phyloP scores from a whole-genome alignment of 495 filamentous ascomycete genomes.

The Cairneyella variabilis region DNA sequence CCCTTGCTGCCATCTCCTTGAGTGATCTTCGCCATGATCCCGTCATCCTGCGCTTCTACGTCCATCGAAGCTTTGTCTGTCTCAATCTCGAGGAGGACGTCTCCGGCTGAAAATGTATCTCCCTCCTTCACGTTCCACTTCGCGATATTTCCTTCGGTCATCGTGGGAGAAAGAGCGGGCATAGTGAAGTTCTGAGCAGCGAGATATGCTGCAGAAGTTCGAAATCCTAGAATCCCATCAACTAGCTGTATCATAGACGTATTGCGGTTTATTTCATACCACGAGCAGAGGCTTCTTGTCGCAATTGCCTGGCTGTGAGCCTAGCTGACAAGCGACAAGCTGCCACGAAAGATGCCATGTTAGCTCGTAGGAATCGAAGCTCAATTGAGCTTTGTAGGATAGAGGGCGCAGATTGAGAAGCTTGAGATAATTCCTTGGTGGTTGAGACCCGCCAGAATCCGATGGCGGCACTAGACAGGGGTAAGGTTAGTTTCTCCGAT shows the following conservation, averaged over 20 bases:
- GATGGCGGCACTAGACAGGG: conserved; percentile 11
- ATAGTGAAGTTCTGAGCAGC: conserved; percentile 78
- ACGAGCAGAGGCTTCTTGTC: conserved; percentile 45
- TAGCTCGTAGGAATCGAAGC: conserved; percentile 26
- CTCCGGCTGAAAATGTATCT: conserved; percentile 69
- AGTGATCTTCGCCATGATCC: conserved; percentile 73
- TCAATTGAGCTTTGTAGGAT: conserved; percentile 32
- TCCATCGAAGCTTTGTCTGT: conserved; percentile 89
- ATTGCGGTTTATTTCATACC: conserved; percentile 32
- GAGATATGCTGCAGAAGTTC: conserved; percentile 49
- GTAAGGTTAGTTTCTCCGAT: conserved; percentile 1
- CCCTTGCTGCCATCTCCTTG: conserved; percentile 65
- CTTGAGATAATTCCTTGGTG: conserved; percentile 4
- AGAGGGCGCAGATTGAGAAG: conserved; percentile 7
- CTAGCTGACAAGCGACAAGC: conserved; percentile 47
- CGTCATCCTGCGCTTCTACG: conserved; percentile 84
- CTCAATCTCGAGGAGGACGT: conserved; percentile 82
- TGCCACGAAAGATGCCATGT: conserved; percentile 50
- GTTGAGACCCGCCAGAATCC: conserved; percentile 25
- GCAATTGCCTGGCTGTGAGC: conserved; percentile 42
- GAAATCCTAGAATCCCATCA: conserved; percentile 48
- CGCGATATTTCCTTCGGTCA: conserved; percentile 82
- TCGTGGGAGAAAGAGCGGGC: conserved; percentile 82
- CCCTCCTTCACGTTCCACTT: conserved; percentile 76
- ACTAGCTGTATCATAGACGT: conserved; percentile 13